Evolutionary conservation across 257 asterid species (phyloP).

Genomic region (Solanum tarapatanum): DNA sequence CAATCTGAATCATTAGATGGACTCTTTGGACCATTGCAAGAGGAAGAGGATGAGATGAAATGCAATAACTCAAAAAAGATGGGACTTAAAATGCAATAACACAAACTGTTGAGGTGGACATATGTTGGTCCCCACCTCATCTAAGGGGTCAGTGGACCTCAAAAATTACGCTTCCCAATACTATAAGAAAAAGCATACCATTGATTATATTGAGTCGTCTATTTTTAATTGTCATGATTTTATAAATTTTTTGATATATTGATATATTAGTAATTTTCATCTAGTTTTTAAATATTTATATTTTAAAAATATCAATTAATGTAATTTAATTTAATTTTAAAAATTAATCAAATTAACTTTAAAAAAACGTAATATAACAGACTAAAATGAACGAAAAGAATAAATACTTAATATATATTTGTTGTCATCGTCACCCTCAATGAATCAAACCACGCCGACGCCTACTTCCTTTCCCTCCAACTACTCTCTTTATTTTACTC

Average conservation of each 20-base stretch:
- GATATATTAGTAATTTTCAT: no score
- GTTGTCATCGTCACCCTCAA: neutral
- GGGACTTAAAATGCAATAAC: constrained; percentile 1
- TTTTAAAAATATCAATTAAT: no score
- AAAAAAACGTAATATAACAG: no score
- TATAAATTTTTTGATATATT: no score
- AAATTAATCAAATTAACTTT: no score
- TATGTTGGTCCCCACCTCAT: constrained; percentile 17
- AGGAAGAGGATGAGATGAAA: neutral
- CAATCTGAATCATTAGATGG: neutral
- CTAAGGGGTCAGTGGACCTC: constrained; percentile 4
- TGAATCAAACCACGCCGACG: neutral
- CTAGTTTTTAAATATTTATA: no score
- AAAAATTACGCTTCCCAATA: constrained; percentile 12
- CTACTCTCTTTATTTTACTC: neutral
- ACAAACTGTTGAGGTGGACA: neutral
- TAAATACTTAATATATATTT: neutral
- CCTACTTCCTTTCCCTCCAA: neutral
- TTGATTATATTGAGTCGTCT: neutral
- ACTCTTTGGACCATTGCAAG: neutral
- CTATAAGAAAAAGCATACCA: constrained; percentile 19
- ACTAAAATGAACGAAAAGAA: no score
- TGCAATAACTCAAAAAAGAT: neutral
- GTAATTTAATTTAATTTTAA: no score
- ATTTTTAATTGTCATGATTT: neutral